Conservation (phyloP, 257 asterid genomes). For the Primulina tabacum region DNA sequence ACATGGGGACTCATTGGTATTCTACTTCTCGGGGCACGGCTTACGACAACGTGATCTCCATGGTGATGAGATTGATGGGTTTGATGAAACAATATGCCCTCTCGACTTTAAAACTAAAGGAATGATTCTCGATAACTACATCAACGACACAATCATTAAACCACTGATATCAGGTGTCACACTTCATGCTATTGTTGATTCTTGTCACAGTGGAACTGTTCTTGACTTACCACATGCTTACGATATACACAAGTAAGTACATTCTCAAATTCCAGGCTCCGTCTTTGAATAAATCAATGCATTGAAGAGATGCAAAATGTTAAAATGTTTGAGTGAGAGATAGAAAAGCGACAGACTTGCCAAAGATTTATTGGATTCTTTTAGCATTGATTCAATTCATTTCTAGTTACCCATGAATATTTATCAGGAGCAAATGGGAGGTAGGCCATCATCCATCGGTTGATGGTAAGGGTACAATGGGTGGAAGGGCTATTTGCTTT, state of each 20-base stretch:
- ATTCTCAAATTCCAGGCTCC: background rate
- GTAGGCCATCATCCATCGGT: conserved; percentile 47
- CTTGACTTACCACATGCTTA: conserved; percentile 62
- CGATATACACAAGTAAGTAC: conserved; percentile 34
- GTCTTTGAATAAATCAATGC: background rate
- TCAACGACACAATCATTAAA: conserved; percentile 48
- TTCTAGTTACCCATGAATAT: too few species aligned
- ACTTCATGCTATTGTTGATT: conserved; percentile 72
- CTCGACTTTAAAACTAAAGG: conserved; percentile 54
- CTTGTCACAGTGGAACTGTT: conserved; percentile 82
- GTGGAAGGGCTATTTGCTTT: conserved; percentile 66
- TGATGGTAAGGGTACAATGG: conserved; percentile 45
- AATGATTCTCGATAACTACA: conserved; percentile 51
- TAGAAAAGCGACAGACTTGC: background rate
- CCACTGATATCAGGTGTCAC: conserved; percentile 48
- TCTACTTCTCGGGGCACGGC: conserved; percentile 43
- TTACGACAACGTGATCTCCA: conserved; percentile 19
- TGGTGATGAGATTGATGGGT: conserved; percentile 37
- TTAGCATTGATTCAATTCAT: conserved; percentile 18
- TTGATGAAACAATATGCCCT: conserved; percentile 48
- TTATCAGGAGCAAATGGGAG: conserved; percentile 48
- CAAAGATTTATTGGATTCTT: conserved; percentile 14
- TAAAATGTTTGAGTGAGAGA: background rate
- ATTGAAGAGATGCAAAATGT: background rate
- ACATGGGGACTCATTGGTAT: conserved; percentile 37